Evolutionary conservation across 148 eudicot species (phyloP), one percentile per base, ranked within the genome.

Genomic region (Linanthus parryae): DNA sequence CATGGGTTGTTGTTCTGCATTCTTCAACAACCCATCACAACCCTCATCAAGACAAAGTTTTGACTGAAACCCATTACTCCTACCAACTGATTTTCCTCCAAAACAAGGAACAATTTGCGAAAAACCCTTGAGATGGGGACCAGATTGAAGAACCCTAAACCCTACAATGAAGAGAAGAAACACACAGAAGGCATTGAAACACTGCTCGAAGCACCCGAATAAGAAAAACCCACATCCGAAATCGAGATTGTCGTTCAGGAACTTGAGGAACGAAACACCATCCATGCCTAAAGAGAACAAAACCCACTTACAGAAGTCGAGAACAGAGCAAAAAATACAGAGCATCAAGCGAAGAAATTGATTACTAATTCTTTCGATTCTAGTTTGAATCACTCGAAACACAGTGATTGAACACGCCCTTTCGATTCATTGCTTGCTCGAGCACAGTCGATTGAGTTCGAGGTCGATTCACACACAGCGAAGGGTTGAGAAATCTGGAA

Each of bases 181-280:
- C 21, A 77, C 0, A 10, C 59, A 59, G 22, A 77, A 48, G 34
- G 58, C 29, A 48, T 65, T 37, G 14, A 55, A 51, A 21, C 66
- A 9, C 43, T 54, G 61, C 1, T 52, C 45, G 53, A 74, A 71
- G 52, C 70, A 65, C 46, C 70, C 77, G 43, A 66, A 73, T 12
- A 68, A 19, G 19, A 73, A 52, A 55, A 70, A 55, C 63, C 85
- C 83, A 76, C n/a, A n/a, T n/a, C n/a, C n/a, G n/a, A n/a, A n/a
- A n/a, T n/a, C n/a, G 43, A 7, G 55, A 42, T 55, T 43, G 4
- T 67, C 49, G 15, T 37, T 51, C 65, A 67, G 19, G 8, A 72
- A 59, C 71, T 65, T 74, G 63, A 80, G 57, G 53, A 38, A 57
- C 10, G 74, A 39, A 30, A 48, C 68, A 64, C 65, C 72, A 14